These are phyloP conservation scores for Vitis hybrid DNA, from an alignment of 177 flowering plant genomes.

Conservation along the genomic window DNA sequence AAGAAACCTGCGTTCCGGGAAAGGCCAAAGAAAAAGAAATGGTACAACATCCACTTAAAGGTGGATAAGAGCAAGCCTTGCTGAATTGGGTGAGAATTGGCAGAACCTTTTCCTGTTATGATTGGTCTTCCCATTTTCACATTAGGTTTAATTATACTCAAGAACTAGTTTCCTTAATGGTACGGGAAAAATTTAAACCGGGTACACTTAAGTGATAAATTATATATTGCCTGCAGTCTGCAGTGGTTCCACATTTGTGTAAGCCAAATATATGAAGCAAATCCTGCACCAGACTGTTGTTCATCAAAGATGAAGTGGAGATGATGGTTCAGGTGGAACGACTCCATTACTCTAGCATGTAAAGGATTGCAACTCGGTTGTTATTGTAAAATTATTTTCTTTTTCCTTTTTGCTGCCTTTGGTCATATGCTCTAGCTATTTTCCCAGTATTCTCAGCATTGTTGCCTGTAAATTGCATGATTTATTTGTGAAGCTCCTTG, in stretches of 20 bases:
- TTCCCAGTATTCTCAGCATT: background rate
- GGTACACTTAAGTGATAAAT: background rate
- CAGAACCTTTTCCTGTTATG: background rate
- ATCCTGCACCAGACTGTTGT: background rate
- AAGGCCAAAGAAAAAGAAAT: slow-evolving; percentile 73
- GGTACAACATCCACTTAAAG: slow-evolving; percentile 80
- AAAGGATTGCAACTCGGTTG: slow-evolving; percentile 16
- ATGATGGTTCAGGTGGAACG: background rate
- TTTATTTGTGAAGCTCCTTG: slow-evolving; percentile 9
- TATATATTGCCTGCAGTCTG: background rate
- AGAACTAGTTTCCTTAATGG: background rate
- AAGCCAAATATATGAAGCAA: background rate
- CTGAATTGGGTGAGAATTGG: slow-evolving; percentile 21
- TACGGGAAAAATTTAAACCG: too few relatives aligned
- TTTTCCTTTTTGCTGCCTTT: background rate
- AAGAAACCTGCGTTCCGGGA: slow-evolving; percentile 52
- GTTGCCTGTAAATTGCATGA: slow-evolving; percentile 19
- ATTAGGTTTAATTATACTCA: background rate
- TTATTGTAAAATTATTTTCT: slow-evolving; percentile 22
- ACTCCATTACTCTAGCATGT: slow-evolving; percentile 5
- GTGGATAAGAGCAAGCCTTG: slow-evolving; percentile 83
- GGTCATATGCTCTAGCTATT: slow-evolving; percentile 1
- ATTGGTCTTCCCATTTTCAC: background rate
- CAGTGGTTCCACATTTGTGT: slow-evolving; percentile 1
- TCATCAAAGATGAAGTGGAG: background rate